A percentile compares a stretch with the other conserved stretches of the same genome.
Conservation (phyloP, 2,329 filamentous ascomycete genomes). For the Claviceps cyperi region DNA sequence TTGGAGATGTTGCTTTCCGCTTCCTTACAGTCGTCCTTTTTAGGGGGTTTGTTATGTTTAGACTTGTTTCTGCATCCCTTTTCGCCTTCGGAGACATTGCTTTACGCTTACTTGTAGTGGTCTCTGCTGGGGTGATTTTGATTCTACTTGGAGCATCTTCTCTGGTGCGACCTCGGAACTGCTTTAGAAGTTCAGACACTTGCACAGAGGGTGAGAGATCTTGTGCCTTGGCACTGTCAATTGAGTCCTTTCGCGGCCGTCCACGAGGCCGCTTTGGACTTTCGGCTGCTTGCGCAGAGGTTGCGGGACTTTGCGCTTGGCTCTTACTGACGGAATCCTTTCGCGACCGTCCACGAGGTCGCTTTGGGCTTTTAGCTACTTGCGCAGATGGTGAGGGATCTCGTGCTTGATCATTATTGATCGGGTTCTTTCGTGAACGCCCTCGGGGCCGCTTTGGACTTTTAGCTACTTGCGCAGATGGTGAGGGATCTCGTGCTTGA, state of each 20-base stretch:
- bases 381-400: slow-evolving; percentile 23
- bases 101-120: no score
- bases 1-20: slow-evolving; percentile 3
- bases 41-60: slow-evolving; percentile 4
- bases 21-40: neutral
- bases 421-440: no score
- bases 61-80: slow-evolving; percentile 16
- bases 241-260: no score
- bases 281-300: slow-evolving; percentile 19
- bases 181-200: no score
- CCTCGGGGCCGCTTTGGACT: slow-evolving; percentile 25
- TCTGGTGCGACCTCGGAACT: no score
- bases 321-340: no score
- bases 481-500: slow-evolving; percentile 19
- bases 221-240: no score
- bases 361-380: slow-evolving; percentile 13
- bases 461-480: slow-evolving; percentile 19
- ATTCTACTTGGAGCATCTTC: no score
- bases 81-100: slow-evolving; percentile 7
- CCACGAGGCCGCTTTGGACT: slow-evolving; percentile 24
- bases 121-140: no score
- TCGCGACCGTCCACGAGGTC: no score
- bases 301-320: slow-evolving; percentile 19
- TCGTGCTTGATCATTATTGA: slow-evolving; percentile 11
- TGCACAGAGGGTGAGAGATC: no score